Percentiles rank a stretch among this genome's conserved stretches.
These are phyloP conservation scores for Iberis pinnata DNA, from an alignment of 345 rosid genomes.

Conservation along the genomic window DNA sequence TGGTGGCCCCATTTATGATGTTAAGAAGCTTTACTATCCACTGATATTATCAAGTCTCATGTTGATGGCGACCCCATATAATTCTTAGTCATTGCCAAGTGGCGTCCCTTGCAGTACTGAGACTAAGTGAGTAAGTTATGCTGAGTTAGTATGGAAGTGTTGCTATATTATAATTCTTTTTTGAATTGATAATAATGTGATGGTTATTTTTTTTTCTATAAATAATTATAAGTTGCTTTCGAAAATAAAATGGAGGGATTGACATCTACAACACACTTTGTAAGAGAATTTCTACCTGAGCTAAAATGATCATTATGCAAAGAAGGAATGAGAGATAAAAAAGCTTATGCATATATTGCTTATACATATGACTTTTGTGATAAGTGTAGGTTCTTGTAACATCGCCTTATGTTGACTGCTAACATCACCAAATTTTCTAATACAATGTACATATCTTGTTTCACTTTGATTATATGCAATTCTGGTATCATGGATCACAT, in stretches of 20 bases:
- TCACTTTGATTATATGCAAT: no score
- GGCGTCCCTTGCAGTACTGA: conserved; percentile 91
- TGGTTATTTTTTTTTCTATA: conserved; percentile 7
- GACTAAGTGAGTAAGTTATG: conserved; percentile 82
- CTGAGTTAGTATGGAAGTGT: neutral
- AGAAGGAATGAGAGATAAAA: conserved; percentile 92
- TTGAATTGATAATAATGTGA: neutral
- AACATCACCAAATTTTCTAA: no score
- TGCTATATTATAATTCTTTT: neutral
- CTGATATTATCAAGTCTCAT: conserved; percentile 97
- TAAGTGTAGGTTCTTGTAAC: conserved; percentile 45
- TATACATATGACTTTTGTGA: conserved; percentile 76
- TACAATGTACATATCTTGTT: no score
- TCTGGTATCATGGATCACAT: no score
- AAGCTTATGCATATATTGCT: conserved; percentile 92
- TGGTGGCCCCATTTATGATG: conserved; percentile 85
- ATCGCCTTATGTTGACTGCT: neutral
- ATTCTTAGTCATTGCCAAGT: no score
- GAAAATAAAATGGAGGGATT: conserved; percentile 90
- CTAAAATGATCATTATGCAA: conserved; percentile 91
- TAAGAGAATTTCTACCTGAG: conserved; percentile 96
- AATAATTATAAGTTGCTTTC: conserved; percentile 83
- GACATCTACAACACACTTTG: conserved; percentile 80
- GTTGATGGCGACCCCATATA: conserved; percentile 80
- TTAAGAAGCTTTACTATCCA: conserved; percentile 82